Percentiles rank a stretch among this genome's conserved stretches.
Evolutionary conservation across 306 rosid genomes (phyloP).

Genomic region (Rosa persica): DNA sequence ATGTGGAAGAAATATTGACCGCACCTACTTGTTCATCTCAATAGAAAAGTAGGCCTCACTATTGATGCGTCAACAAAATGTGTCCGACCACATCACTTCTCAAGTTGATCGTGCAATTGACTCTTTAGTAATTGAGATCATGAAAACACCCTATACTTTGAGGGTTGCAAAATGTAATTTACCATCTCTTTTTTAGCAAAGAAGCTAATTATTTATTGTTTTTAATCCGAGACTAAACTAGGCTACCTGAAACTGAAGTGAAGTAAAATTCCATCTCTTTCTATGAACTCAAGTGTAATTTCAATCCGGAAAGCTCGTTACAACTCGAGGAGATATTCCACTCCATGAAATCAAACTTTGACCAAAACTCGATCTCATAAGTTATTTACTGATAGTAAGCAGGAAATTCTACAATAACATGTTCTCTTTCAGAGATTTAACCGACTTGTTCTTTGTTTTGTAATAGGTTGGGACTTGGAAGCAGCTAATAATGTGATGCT

Average conservation of each 20-base stretch:
- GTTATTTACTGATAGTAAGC: background rate
- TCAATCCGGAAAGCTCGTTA: background rate
- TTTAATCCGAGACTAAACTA: background rate
- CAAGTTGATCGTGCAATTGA: no score
- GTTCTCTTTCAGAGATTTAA: slow-evolving; percentile 10
- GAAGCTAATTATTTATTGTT: background rate
- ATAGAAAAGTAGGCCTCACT: background rate
- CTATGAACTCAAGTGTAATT: background rate
- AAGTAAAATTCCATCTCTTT: background rate
- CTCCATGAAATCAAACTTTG: background rate
- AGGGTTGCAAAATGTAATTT: background rate
- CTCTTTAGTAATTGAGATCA: background rate
- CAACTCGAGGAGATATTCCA: background rate
- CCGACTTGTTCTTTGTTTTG: slow-evolving; percentile 30
- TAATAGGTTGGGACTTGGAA: slow-evolving; percentile 48
- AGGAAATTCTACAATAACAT: slow-evolving; percentile 6
- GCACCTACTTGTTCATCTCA: background rate
- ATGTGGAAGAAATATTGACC: no score
- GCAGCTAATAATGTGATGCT: slow-evolving; percentile 65
- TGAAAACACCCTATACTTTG: background rate
- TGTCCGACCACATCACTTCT: background rate
- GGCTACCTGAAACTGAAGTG: background rate
- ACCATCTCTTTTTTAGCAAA: background rate
- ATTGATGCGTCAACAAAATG: no score
- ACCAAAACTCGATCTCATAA: background rate